phyloP scores from a whole-genome alignment of 2,329 filamentous ascomycete species.

The Rhynchosporium agropyri region DNA sequence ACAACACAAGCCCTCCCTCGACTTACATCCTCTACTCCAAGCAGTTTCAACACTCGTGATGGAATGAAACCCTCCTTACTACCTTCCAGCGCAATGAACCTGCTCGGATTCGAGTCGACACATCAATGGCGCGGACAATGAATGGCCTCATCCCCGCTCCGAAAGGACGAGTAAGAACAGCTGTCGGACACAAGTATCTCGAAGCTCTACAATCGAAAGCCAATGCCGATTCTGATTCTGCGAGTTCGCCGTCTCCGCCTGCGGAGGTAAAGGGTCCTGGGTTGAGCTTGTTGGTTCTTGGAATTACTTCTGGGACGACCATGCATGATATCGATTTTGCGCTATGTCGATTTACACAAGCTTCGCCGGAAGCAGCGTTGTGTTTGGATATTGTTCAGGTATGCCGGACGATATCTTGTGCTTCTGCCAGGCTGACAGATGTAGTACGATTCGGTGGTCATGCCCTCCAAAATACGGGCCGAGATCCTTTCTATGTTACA shows the following conservation, averaged over 20 bases:
- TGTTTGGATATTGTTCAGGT: constrained; percentile 41
- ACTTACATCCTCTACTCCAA: too few relatives aligned
- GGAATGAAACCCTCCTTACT: background rate
- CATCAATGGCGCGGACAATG: constrained; percentile 29
- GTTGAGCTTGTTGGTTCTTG: constrained; percentile 40
- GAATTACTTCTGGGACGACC: constrained; percentile 40
- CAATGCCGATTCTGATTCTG: constrained; percentile 33
- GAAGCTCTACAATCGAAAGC: constrained; percentile 39
- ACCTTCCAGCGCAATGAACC: constrained; percentile 18
- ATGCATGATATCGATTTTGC: constrained; percentile 44
- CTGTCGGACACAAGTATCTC: constrained; percentile 41
- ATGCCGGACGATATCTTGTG: background rate
- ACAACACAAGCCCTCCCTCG: background rate
- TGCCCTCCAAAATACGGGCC: constrained; percentile 42
- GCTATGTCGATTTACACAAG: constrained; percentile 41
- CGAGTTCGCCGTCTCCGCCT: constrained; percentile 33
- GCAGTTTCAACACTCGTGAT: background rate
- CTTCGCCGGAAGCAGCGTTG: constrained; percentile 38
- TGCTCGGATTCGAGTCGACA: constrained; percentile 9
- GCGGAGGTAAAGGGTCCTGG: constrained; percentile 31
- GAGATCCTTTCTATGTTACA: constrained; percentile 42
- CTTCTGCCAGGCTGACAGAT: constrained; percentile 13
- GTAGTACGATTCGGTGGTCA: constrained; percentile 42
- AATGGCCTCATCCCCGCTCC: constrained; percentile 35
- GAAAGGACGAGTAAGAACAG: constrained; percentile 38